Percentiles rank a stretch among this genome's conserved stretches.
Conservation (phyloP, 2,329 filamentous ascomycete species). For the Botrytis byssoidea region DNA sequence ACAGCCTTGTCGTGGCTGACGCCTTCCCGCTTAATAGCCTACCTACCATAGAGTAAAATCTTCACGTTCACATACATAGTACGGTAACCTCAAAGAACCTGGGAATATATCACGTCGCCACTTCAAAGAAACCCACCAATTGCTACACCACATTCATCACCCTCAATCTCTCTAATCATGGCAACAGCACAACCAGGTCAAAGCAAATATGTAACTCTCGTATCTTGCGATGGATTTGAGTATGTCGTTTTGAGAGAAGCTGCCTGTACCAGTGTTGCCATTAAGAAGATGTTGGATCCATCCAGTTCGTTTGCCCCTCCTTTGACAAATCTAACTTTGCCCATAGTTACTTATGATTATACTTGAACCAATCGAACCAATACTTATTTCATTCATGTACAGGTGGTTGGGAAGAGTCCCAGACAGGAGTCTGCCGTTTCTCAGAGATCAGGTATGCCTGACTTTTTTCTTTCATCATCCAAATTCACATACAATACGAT, state of each 20-base stretch:
- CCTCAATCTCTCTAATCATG: conserved; percentile 15
- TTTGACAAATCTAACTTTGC: conserved; percentile 13
- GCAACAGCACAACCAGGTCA: conserved; percentile 19
- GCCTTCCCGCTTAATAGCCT: background rate
- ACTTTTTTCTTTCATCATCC: background rate
- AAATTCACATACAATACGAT: background rate
- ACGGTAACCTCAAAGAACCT: background rate
- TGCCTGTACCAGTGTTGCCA: conserved; percentile 65
- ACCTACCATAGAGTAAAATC: background rate
- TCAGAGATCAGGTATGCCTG: conserved; percentile 69
- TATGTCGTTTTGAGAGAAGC: conserved; percentile 73
- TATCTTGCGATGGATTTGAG: conserved; percentile 74
- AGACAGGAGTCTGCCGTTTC: conserved; percentile 63
- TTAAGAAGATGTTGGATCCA: conserved; percentile 73
- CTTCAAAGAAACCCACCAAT: conserved; percentile 5
- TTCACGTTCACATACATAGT: background rate
- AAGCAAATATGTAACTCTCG: conserved; percentile 73
- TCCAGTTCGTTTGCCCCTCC: conserved; percentile 48
- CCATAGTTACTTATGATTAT: background rate
- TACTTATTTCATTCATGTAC: conserved; percentile 46
- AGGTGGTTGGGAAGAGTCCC: conserved; percentile 58
- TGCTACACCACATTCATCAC: conserved; percentile 14
- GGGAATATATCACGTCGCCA: background rate
- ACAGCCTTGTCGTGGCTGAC: background rate
- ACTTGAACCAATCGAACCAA: conserved; percentile 5